Evolutionary conservation across 306 rosid genomes (phyloP).

Genomic region (Vigna mungo): DNA sequence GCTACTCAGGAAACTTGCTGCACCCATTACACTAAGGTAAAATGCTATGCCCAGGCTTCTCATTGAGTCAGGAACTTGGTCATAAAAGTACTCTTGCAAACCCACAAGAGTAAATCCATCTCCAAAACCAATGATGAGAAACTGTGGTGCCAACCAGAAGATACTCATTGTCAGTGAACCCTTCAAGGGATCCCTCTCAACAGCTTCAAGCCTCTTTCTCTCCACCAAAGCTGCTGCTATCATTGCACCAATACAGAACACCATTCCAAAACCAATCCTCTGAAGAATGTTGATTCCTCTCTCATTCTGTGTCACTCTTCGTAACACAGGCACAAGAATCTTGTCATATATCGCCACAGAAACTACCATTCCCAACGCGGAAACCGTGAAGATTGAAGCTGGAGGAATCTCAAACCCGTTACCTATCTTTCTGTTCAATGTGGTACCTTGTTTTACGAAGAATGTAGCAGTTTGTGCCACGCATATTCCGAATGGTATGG

Average conservation of each 20-base stretch:
- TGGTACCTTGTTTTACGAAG: constrained; percentile 78
- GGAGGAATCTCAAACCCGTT: constrained; percentile 68
- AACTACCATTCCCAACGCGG: constrained; percentile 76
- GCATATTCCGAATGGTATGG: constrained; percentile 76
- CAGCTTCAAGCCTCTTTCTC: constrained; percentile 56
- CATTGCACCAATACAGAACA: constrained; percentile 65
- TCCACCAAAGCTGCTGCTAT: constrained; percentile 72
- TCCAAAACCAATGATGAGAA: constrained; percentile 80
- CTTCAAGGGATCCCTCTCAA: constrained; percentile 43
- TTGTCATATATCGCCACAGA: constrained; percentile 79
- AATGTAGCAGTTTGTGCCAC: constrained; percentile 84
- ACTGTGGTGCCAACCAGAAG: constrained; percentile 89
- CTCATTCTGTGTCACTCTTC: constrained; percentile 71
- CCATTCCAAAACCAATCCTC: constrained; percentile 89
- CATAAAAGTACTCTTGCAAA: constrained; percentile 86
- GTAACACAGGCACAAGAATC: constrained; percentile 65
- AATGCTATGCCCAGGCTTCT: constrained; percentile 88
- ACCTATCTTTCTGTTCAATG: constrained; percentile 56
- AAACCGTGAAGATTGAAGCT: constrained; percentile 70
- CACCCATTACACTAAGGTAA: constrained; percentile 79
- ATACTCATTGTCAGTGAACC: constrained; percentile 69
- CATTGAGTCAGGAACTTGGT: constrained; percentile 96
- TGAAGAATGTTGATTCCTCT: constrained; percentile 92
- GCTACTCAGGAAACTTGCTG: constrained; percentile 77
- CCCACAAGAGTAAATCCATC: constrained; percentile 90